Percentiles rank a stretch among this genome's conserved stretches.
These are phyloP conservation scores for Rhexocercosporidium sp. DNA, from an alignment of 2,329 filamentous ascomycete species.

Conservation along the genomic window DNA sequence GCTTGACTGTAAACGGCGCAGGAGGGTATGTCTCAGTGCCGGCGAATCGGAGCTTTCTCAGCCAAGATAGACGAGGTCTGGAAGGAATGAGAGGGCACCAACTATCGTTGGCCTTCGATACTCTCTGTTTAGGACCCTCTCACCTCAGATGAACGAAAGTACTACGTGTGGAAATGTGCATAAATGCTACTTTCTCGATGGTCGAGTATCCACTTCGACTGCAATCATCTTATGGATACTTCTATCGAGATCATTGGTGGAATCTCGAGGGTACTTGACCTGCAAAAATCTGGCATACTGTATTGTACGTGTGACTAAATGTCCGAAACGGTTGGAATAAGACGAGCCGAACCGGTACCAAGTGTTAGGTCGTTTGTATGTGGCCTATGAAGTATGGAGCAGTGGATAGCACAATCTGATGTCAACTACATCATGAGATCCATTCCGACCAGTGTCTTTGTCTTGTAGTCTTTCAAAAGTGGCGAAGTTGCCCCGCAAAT, in stretches of 20 bases:
- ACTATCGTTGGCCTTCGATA: neutral
- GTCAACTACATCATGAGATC: neutral
- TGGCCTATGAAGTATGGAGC: too few species aligned
- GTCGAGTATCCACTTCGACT: too few species aligned
- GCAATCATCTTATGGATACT: neutral
- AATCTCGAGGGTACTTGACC: neutral
- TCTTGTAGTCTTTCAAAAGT: neutral
- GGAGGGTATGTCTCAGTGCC: conserved; percentile 11
- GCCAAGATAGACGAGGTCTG: conserved; percentile 10
- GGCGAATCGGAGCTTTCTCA: conserved; percentile 18
- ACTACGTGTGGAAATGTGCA: neutral
- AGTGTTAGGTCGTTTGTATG: neutral
- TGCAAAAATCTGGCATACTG: conserved; percentile 5
- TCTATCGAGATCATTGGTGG: conserved; percentile 1
- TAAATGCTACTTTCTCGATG: neutral
- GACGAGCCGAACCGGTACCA: conserved; percentile 4
- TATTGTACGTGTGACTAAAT: conserved; percentile 3
- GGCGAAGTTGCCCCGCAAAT: neutral
- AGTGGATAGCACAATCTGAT: neutral
- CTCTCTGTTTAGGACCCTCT: neutral
- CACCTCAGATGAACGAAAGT: neutral
- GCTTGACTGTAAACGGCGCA: neutral
- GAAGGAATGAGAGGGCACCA: neutral
- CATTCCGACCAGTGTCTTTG: too few species aligned
- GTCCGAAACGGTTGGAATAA: conserved; percentile 1